A percentile compares a stretch with the other conserved stretches of the same genome.
Conservation (phyloP, 2,329 filamentous ascomycete genomes). For the Neodidymelliopsis sp. region DNA sequence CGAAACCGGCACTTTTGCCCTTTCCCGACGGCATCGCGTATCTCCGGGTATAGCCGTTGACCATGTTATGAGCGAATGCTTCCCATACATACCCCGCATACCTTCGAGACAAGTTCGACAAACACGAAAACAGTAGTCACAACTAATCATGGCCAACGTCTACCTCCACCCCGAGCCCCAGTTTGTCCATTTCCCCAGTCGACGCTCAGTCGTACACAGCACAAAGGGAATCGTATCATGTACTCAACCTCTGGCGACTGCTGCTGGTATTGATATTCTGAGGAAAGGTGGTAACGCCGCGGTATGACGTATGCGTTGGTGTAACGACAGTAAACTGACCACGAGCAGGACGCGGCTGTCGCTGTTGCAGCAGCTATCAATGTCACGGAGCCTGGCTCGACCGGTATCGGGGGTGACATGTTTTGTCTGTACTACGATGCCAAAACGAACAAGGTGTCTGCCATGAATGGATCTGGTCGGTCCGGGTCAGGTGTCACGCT, state of each 20-base stretch:
- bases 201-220: slow-evolving; percentile 91
- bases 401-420: slow-evolving; percentile 96
- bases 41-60: slow-evolving; percentile 41
- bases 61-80: slow-evolving; percentile 15
- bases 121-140: too few species aligned
- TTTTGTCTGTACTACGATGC: slow-evolving; percentile 94
- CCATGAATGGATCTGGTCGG: slow-evolving; percentile 93
- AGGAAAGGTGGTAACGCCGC: slow-evolving; percentile 91
- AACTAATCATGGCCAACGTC: slow-evolving; percentile 48
- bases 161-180: slow-evolving; percentile 59
- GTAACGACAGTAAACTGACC: slow-evolving; percentile 4
- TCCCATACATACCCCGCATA: slow-evolving; percentile 18
- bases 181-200: slow-evolving; percentile 75
- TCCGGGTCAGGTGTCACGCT: slow-evolving; percentile 73
- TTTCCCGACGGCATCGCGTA: slow-evolving; percentile 29
- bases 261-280: slow-evolving; percentile 86
- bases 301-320: slow-evolving; percentile 61
- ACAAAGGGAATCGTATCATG: slow-evolving; percentile 90
- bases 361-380: slow-evolving; percentile 93
- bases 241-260: slow-evolving; percentile 86
- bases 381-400: slow-evolving; percentile 90
- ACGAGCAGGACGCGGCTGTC: slow-evolving; percentile 88
- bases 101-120: neutral
- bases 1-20: slow-evolving; percentile 33
- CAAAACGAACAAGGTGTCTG: slow-evolving; percentile 78